Evolutionary conservation across 1,284 basidiomycete genomes (phyloP).

Genomic region (Hypsizygus ulmarius): DNA sequence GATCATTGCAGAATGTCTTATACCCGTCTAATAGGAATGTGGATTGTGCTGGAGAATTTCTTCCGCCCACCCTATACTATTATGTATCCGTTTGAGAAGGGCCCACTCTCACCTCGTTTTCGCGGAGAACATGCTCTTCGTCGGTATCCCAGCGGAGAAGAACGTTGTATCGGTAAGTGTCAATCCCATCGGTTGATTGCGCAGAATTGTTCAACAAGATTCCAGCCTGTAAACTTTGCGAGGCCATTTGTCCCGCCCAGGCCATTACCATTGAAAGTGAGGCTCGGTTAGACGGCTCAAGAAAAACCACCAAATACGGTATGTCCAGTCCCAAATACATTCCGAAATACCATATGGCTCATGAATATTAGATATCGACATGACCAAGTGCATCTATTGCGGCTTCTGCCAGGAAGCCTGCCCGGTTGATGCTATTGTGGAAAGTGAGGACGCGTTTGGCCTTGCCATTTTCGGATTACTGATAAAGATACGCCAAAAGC

Average conservation of each 20-base stretch:
- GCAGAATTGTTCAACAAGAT: slow-evolving; percentile 9
- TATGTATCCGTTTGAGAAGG: slow-evolving; percentile 98
- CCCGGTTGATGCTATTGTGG: slow-evolving; percentile 99
- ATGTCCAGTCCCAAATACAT: slow-evolving; percentile 18
- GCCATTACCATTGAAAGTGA: slow-evolving; percentile 99
- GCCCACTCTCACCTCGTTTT: slow-evolving; percentile 96
- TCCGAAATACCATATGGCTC: slow-evolving; percentile 19
- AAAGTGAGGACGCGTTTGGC: slow-evolving; percentile 64
- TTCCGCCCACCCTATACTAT: slow-evolving; percentile 98
- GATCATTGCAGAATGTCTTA: slow-evolving; percentile 3
- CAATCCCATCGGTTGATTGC: background rate
- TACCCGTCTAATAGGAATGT: slow-evolving; percentile 75
- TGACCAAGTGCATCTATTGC: slow-evolving; percentile 97
- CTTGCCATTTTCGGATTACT: slow-evolving; percentile 10
- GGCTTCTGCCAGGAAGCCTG: slow-evolving; percentile 99
- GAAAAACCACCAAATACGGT: slow-evolving; percentile 98
- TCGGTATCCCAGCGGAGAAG: slow-evolving; percentile 97
- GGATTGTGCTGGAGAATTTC: slow-evolving; percentile 98
- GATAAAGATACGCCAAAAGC: slow-evolving; percentile 45
- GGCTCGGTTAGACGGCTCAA: slow-evolving; percentile 91
- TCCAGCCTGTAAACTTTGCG: slow-evolving; percentile 96
- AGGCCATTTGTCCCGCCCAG: slow-evolving; percentile 99
- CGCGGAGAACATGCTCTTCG: slow-evolving; percentile 98
- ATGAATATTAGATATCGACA: slow-evolving; percentile 79
- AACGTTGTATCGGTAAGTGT: slow-evolving; percentile 89